A percentile compares a stretch with the other conserved stretches of the same genome.
Conservation (phyloP, 1,284 basidiomycete genomes). For the Phenoliferia sp. region DNA sequence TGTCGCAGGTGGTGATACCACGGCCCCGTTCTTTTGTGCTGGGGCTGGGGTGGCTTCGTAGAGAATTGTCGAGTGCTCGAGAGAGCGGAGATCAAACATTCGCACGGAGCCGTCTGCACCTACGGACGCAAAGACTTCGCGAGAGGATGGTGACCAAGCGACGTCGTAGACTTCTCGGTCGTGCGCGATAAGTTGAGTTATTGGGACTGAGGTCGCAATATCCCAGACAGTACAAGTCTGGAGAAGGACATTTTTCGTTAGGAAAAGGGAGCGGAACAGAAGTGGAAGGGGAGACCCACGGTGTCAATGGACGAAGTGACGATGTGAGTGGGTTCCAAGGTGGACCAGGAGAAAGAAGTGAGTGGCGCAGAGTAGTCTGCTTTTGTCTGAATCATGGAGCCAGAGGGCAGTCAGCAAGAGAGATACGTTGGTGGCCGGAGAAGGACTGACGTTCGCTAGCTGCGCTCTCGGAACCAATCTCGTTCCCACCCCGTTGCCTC, state of each 20-base stretch:
- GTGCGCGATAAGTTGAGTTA: slow-evolving; percentile 86
- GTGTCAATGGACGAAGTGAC: slow-evolving; percentile 91
- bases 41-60: slow-evolving; percentile 73
- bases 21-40: slow-evolving; percentile 13
- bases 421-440: too few species aligned
- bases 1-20: background rate
- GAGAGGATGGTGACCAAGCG: slow-evolving; percentile 83
- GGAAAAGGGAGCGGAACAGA: background rate
- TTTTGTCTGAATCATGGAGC: slow-evolving; percentile 58
- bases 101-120: slow-evolving; percentile 95
- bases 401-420: too few species aligned
- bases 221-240: slow-evolving; percentile 63
- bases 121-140: slow-evolving; percentile 96
- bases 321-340: slow-evolving; percentile 75
- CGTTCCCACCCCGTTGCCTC: slow-evolving; percentile 56
- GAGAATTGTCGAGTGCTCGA: slow-evolving; percentile 97
- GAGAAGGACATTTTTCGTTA: slow-evolving; percentile 8
- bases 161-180: slow-evolving; percentile 75
- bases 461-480: slow-evolving; percentile 43
- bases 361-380: slow-evolving; percentile 78
- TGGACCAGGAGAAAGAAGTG: slow-evolving; percentile 94
- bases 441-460: slow-evolving; percentile 69
- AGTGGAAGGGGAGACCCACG: slow-evolving; percentile 38
- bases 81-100: slow-evolving; percentile 89
- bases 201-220: slow-evolving; percentile 87